Base-by-base conservation (phyloP, 2,329 filamentous ascomycete species). In the Trichoderma atrobrunneum region DNA sequence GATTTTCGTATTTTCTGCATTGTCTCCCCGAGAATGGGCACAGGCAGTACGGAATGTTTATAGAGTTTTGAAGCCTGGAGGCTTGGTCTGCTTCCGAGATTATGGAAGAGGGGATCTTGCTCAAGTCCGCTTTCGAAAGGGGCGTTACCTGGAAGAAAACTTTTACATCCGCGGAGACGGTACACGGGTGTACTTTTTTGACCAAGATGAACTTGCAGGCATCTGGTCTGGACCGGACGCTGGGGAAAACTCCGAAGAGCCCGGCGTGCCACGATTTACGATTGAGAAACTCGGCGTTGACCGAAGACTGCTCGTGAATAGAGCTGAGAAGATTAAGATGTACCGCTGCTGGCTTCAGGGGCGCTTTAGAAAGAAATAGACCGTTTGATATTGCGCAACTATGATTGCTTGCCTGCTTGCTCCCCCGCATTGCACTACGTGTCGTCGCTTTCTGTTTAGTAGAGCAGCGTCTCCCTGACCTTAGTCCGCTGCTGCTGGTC, bases 151-250 rank as follows among this genome's bases (percentile, higher is more conserved):
- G 79, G 93, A 94, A 71, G 96, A 98, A 82, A 99, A 98, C 79
- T 99, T 99, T 78, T 99, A 99, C 80, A 93, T 98, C 59, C 87
- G 96, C 39, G 96, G 96, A 2, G 96, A 99, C 81, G 96, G 96
- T 2, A 99, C 96, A 5, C 88, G 96, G 7, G 96, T 99, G 0
- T 99, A 98, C 82, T 99, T 99, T 82, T 99, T 99, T 78, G 95
- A 98, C 72, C 87, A 90, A 80, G 91, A 95, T 39, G 92, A 99
- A 83, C 84, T 99, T 69, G 87, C 88, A 68, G 81, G 87, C 57
- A 95, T 98, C 73, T 98, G 95, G 95, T 86, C 86, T 28, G 88
- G 87, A 39, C 57, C 68, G 6, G 66, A 64, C 18, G 74, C 66
- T 72, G 67, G 72, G 3, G 74, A 77, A 16, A 78, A 78, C 36